Conservation (phyloP, 192 early-diverging fungal species). For the Backusella macrospora region DNA sequence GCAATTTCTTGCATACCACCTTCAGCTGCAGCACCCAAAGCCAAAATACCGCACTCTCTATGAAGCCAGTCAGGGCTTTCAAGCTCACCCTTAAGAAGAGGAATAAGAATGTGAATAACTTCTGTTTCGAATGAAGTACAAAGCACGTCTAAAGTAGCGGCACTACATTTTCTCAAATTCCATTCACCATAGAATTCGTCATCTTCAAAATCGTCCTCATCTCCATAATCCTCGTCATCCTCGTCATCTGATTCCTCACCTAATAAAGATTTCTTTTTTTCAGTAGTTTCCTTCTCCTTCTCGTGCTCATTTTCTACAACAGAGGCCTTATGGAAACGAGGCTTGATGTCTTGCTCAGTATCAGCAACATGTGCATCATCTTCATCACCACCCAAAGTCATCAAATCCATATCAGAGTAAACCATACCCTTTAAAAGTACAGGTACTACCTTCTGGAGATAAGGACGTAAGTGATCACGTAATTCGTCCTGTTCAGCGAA, state of each 20-base stretch:
- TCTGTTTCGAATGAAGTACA: constrained; percentile 87
- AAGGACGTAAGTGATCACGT: constrained; percentile 69
- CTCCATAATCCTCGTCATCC: constrained; percentile 82
- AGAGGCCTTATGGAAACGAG: constrained; percentile 86
- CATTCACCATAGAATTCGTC: constrained; percentile 89
- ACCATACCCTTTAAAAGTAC: constrained; percentile 95
- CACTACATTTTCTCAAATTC: constrained; percentile 98
- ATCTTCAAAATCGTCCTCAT: constrained; percentile 83
- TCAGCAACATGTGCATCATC: constrained; percentile 91
- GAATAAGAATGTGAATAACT: constrained; percentile 83
- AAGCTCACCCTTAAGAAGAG: constrained; percentile 82
- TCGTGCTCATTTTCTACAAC: constrained; percentile 62
- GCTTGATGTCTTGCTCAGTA: constrained; percentile 90
- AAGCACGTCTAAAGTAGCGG: constrained; percentile 93
- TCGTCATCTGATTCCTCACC: constrained; percentile 47
- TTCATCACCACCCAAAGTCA: constrained; percentile 75
- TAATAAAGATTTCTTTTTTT: constrained; percentile 7
- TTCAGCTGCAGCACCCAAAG: constrained; percentile 97
- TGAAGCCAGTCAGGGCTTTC: constrained; percentile 86
- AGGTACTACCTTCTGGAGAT: constrained; percentile 80
- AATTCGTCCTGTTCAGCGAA: constrained; percentile 93
- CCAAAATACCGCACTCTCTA: constrained; percentile 94
- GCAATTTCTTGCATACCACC: constrained; percentile 91
- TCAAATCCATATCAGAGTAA: constrained; percentile 91
- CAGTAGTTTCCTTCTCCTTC: constrained; percentile 18